A percentile compares a stretch with the other conserved stretches of the same genome.
Conservation (phyloP, 2,329 filamentous ascomycete species). For the Dactylellina leptospora region DNA sequence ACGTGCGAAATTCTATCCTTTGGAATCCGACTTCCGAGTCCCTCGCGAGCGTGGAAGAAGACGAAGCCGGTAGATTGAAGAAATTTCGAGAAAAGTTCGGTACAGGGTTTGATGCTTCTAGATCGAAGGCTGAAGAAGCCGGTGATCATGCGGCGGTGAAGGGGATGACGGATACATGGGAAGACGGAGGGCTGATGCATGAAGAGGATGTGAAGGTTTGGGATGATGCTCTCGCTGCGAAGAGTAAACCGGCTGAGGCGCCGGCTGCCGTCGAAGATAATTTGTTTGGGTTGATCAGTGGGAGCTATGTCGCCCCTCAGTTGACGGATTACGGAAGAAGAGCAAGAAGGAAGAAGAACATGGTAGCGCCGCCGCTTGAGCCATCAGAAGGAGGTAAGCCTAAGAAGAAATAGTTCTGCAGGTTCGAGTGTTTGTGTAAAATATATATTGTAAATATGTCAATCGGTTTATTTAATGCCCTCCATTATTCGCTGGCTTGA, state of each 20-base stretch:
- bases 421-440: too few relatives aligned
- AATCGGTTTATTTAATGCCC: not conserved
- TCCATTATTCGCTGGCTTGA: too few relatives aligned
- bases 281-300: slow-evolving; percentile 47
- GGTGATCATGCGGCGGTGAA: slow-evolving; percentile 28
- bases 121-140: slow-evolving; percentile 28
- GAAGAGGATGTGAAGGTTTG: slow-evolving; percentile 34
- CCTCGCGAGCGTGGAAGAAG: slow-evolving; percentile 87
- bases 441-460: not conserved
- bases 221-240: slow-evolving; percentile 31
- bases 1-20: slow-evolving; percentile 85
- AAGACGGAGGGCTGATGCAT: slow-evolving; percentile 23
- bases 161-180: slow-evolving; percentile 20
- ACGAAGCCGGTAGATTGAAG: slow-evolving; percentile 88
- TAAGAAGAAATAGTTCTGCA: too few relatives aligned
- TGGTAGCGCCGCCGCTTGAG: not conserved
- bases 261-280: slow-evolving; percentile 13
- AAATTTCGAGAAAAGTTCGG: slow-evolving; percentile 88
- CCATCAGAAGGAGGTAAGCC: slow-evolving; percentile 16
- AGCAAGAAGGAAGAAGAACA: slow-evolving; percentile 16
- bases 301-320: slow-evolving; percentile 23
- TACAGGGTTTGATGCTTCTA: slow-evolving; percentile 75
- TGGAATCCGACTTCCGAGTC: slow-evolving; percentile 89
- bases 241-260: slow-evolving; percentile 9
- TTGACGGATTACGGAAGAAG: slow-evolving; percentile 39